phyloP scores from a whole-genome alignment of 371 early-diverging fungal species.

The Fennellomyces sp. region DNA sequence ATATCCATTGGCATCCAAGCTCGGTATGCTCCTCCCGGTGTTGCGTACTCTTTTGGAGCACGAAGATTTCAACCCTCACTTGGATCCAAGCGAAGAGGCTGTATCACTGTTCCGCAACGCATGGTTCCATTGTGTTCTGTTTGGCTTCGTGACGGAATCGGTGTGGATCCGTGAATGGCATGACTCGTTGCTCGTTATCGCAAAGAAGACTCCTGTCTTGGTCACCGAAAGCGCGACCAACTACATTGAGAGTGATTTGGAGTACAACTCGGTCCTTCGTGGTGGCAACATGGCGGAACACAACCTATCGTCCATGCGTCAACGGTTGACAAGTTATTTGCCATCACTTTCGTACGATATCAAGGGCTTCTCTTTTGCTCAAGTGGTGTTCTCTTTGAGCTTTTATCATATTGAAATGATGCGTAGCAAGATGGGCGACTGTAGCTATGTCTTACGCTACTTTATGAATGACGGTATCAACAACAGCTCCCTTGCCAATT shows the following conservation, averaged over 20 bases:
- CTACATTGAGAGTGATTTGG: constrained; percentile 89
- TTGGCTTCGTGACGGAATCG: constrained; percentile 76
- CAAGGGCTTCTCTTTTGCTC: constrained; percentile 71
- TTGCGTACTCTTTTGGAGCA: constrained; percentile 64
- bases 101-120: constrained; percentile 79
- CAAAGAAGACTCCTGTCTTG: constrained; percentile 86
- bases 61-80: constrained; percentile 63
- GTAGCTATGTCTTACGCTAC: constrained; percentile 76
- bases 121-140: constrained; percentile 88
- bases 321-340: constrained; percentile 31
- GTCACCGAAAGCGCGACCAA: constrained; percentile 74
- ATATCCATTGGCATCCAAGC: constrained; percentile 56
- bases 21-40: constrained; percentile 72
- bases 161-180: constrained; percentile 84
- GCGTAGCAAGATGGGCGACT: constrained; percentile 73
- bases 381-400: constrained; percentile 81
- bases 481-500: constrained; percentile 66
- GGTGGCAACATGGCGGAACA: constrained; percentile 70
- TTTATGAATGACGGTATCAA: constrained; percentile 85
- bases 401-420: constrained; percentile 87
- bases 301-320: constrained; percentile 36
- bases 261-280: constrained; percentile 83
- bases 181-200: constrained; percentile 68
- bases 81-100: constrained; percentile 65
- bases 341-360: constrained; percentile 58